Conservation (phyloP, 2,329 filamentous ascomycete species). For the Blumeriella jaapii region DNA sequence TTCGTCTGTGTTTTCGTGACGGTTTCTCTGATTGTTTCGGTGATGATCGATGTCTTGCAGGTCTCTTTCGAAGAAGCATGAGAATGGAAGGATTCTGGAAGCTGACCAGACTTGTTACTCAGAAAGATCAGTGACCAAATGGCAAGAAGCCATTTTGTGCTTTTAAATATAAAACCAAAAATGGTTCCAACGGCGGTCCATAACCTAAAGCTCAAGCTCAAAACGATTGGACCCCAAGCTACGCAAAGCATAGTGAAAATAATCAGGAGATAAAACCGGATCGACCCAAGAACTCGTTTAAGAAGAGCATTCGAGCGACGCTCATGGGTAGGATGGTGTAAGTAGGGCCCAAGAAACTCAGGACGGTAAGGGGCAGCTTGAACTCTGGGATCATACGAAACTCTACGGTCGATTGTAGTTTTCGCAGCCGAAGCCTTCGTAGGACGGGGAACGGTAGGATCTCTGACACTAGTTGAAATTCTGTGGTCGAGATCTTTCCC, state of each 20-base stretch:
- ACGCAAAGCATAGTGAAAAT: neutral
- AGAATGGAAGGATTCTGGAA: neutral
- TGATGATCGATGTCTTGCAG: neutral
- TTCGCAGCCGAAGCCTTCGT: neutral
- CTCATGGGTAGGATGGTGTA: neutral
- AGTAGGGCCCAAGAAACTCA: neutral
- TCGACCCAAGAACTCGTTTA: neutral
- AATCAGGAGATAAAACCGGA: neutral
- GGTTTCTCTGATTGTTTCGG: neutral
- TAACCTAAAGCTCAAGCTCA: neutral
- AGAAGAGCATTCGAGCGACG: neutral
- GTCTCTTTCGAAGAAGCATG: neutral
- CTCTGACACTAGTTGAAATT: no score
- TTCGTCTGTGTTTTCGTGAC: neutral
- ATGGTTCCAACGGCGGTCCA: neutral
- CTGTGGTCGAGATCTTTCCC: no score
- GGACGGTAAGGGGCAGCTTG: neutral
- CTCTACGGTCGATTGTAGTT: neutral
- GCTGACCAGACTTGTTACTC: neutral
- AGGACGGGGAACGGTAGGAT: neutral
- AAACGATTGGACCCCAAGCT: neutral
- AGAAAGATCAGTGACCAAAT: neutral
- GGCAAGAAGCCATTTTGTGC: neutral
- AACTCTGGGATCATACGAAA: neutral
- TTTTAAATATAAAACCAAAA: neutral